Conservation (phyloP, 495 filamentous ascomycete genomes). For the Aspergillus cristatus region DNA sequence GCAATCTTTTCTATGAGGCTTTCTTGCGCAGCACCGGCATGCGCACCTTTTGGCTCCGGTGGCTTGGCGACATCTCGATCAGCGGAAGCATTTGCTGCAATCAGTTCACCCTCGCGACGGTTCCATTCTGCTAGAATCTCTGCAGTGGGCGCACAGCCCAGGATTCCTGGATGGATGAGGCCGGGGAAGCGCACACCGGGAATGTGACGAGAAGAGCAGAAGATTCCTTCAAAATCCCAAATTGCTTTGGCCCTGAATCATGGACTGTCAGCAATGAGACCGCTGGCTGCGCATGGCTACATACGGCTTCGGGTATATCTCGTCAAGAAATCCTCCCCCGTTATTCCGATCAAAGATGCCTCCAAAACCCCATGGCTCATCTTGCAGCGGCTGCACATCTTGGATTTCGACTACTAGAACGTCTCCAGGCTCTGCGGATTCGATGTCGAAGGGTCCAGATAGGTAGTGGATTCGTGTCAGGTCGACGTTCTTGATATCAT, state of each 20-base stretch:
- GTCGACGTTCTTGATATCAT: slow-evolving; percentile 81
- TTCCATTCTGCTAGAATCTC: slow-evolving; percentile 70
- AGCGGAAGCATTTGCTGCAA: slow-evolving; percentile 47
- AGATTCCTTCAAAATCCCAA: slow-evolving; percentile 97
- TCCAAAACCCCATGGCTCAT: slow-evolving; percentile 87
- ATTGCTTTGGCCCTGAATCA: slow-evolving; percentile 94
- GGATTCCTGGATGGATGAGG: slow-evolving; percentile 90
- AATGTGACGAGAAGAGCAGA: slow-evolving; percentile 83
- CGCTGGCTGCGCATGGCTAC: slow-evolving; percentile 9
- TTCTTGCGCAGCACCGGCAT: slow-evolving; percentile 57
- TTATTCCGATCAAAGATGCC: slow-evolving; percentile 78
- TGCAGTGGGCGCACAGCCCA: slow-evolving; percentile 78
- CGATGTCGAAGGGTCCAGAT: slow-evolving; percentile 84
- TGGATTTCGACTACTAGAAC: slow-evolving; percentile 87
- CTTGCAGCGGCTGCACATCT: slow-evolving; percentile 84
- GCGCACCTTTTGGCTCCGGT: slow-evolving; percentile 59
- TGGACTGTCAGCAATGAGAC: no score
- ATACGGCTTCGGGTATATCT: slow-evolving; percentile 75
- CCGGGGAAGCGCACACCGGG: slow-evolving; percentile 81
- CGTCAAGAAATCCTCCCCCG: slow-evolving; percentile 87
- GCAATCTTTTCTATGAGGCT: slow-evolving; percentile 65
- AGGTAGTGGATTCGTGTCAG: slow-evolving; percentile 81
- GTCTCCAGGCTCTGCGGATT: slow-evolving; percentile 79
- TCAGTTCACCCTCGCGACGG: slow-evolving; percentile 67
- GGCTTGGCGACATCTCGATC: slow-evolving; percentile 74